phyloP scores from a whole-genome alignment of 1,139 yeast genomes.

The Yamadazyma jaroonii region DNA sequence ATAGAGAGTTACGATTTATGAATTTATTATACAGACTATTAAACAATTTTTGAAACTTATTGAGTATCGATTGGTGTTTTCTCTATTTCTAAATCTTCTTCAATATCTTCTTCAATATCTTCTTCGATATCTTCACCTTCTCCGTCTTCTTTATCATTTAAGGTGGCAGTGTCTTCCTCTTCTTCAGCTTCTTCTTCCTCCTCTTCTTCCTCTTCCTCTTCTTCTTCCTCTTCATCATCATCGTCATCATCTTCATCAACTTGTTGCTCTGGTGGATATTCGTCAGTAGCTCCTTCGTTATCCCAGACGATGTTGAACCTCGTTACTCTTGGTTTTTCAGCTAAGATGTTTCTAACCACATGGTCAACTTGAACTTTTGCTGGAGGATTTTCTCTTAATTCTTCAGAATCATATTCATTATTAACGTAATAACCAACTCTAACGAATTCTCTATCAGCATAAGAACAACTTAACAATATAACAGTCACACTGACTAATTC shows the following conservation, averaged over 20 bases:
- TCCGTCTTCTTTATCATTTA: constrained; percentile 9
- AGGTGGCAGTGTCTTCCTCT: constrained; percentile 29
- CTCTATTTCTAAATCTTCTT: constrained; percentile 8
- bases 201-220: constrained; percentile 54
- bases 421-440: constrained; percentile 97
- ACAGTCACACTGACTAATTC: constrained; percentile 95
- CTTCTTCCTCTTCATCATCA: constrained; percentile 55
- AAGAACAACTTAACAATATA: constrained; percentile 85
- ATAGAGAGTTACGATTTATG: constrained; percentile 8
- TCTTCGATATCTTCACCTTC: constrained; percentile 6
- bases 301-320: constrained; percentile 97
- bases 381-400: constrained; percentile 91
- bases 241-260: constrained; percentile 52
- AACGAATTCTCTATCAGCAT: constrained; percentile 91
- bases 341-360: constrained; percentile 89
- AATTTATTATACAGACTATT: constrained; percentile 8
- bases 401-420: constrained; percentile 93
- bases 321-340: constrained; percentile 97
- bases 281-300: constrained; percentile 59
- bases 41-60: no score
- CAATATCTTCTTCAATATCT: constrained; percentile 8
- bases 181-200: constrained; percentile 47
- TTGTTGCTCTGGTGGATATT: constrained; percentile 63
- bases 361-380: constrained; percentile 90
- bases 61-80: constrained; percentile 11